Evolutionary conservation across 2,329 filamentous ascomycete species (phyloP).

Genomic region (Verticillium albo-atrum): DNA sequence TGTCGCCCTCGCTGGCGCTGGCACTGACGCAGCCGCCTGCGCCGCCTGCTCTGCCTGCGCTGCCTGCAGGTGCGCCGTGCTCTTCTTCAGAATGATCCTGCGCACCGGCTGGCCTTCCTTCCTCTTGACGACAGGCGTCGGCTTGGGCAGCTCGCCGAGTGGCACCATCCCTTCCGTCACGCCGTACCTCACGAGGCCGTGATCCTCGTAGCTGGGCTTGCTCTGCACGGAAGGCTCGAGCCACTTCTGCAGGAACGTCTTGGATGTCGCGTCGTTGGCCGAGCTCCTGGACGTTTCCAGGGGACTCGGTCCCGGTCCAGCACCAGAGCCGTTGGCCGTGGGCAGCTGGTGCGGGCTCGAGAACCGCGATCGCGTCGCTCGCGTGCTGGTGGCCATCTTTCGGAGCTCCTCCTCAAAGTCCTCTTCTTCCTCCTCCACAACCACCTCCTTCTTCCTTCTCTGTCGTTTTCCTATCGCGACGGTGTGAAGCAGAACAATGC

Average conservation of each 20-base stretch:
- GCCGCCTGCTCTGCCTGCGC: too few species aligned
- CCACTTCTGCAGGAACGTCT: slow-evolving; percentile 52
- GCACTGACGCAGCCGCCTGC: slow-evolving; percentile 16
- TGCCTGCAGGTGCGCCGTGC: slow-evolving; percentile 15
- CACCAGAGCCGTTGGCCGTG: slow-evolving; percentile 21
- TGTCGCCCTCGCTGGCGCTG: slow-evolving; percentile 12
- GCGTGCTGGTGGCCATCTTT: slow-evolving; percentile 38
- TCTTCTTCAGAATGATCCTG: slow-evolving; percentile 41
- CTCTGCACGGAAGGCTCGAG: slow-evolving; percentile 54
- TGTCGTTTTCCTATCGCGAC: background rate
- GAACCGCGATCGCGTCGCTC: slow-evolving; percentile 51
- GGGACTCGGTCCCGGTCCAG: slow-evolving; percentile 6
- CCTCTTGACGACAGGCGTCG: slow-evolving; percentile 33
- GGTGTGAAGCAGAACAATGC: background rate
- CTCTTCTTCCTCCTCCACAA: slow-evolving; percentile 23
- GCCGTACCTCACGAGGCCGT: slow-evolving; percentile 66
- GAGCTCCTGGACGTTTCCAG: slow-evolving; percentile 32
- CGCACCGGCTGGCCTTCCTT: slow-evolving; percentile 26
- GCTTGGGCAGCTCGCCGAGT: slow-evolving; percentile 68
- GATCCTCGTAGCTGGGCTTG: slow-evolving; percentile 73
- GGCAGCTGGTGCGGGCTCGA: slow-evolving; percentile 45
- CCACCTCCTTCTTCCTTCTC: background rate
- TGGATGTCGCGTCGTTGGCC: slow-evolving; percentile 30
- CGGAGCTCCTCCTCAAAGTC: slow-evolving; percentile 26
- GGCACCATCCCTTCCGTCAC: slow-evolving; percentile 82